phyloP scores from a whole-genome alignment of 495 filamentous ascomycete genomes.

The Annulohypoxylon maeteangense region DNA sequence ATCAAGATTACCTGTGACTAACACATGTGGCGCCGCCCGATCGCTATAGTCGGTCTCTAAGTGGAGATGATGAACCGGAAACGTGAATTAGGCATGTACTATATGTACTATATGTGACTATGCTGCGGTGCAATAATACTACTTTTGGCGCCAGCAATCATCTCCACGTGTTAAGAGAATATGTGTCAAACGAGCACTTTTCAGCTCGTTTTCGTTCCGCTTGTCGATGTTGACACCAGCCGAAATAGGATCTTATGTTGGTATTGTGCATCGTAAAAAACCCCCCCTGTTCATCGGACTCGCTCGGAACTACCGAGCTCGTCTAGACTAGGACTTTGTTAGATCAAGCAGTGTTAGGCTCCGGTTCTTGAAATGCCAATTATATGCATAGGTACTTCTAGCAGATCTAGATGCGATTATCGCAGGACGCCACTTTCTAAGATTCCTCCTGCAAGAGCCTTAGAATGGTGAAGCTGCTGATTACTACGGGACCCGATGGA shows the following conservation, averaged over 20 bases:
- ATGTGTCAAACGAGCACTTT: slow-evolving; percentile 15
- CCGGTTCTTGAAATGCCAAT: neutral
- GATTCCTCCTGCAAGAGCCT: slow-evolving; percentile 13
- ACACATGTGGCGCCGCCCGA: neutral
- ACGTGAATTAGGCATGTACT: neutral
- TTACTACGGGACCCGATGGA: slow-evolving; percentile 26
- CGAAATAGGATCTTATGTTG: no score
- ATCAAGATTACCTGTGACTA: slow-evolving; percentile 23
- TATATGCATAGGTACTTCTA: no score
- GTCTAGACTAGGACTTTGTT: slow-evolving; percentile 4
- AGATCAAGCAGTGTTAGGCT: slow-evolving; percentile 11
- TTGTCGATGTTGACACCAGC: neutral
- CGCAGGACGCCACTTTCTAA: slow-evolving; percentile 44
- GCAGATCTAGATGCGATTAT: slow-evolving; percentile 23
- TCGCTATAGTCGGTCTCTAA: slow-evolving; percentile 28
- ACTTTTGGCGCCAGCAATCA: slow-evolving; percentile 13
- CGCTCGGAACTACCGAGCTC: slow-evolving; percentile 14
- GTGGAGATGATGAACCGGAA: slow-evolving; percentile 20
- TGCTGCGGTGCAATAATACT: slow-evolving; percentile 30
- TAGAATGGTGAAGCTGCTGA: slow-evolving; percentile 31
- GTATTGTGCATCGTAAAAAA: neutral
- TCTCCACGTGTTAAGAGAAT: slow-evolving; percentile 36
- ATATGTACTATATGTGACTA: neutral
- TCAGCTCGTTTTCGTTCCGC: neutral
- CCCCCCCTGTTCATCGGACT: neutral